A percentile compares a stretch with the other conserved stretches of the same genome.
Evolutionary conservation across 371 early-diverging fungal species (phyloP).

Genomic region (Mucor lusitanicus): DNA sequence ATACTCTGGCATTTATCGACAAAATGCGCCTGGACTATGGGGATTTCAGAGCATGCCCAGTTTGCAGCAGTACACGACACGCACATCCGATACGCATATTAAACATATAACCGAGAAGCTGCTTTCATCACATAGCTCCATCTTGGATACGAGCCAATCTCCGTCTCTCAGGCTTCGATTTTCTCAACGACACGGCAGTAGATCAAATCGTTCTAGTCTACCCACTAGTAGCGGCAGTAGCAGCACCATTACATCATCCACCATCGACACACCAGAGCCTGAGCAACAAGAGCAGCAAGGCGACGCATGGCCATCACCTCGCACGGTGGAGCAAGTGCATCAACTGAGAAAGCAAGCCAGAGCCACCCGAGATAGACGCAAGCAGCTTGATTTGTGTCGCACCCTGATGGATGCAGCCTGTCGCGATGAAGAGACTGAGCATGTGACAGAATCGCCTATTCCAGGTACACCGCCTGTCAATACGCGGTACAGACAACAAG

Average conservation of each 20-base stretch:
- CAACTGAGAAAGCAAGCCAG: slow-evolving; percentile 16
- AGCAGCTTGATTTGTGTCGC: slow-evolving; percentile 21
- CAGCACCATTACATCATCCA: background rate
- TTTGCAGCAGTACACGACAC: background rate
- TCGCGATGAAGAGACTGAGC: background rate
- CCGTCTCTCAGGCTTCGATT: background rate
- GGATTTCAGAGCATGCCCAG: slow-evolving; percentile 9
- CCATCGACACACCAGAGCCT: background rate
- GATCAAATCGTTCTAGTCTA: background rate
- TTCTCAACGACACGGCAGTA: background rate
- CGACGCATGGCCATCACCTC: slow-evolving; percentile 15
- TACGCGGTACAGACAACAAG: slow-evolving; percentile 14
- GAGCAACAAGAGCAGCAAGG: background rate
- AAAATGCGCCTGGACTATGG: slow-evolving; percentile 11
- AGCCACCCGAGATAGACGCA: slow-evolving; percentile 7
- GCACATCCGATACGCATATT: background rate
- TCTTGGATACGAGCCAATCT: background rate
- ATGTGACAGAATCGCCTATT: slow-evolving; percentile 3
- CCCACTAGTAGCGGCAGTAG: background rate
- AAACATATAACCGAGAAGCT: background rate
- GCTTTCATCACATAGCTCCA: background rate
- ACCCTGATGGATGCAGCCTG: slow-evolving; percentile 21
- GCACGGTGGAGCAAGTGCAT: slow-evolving; percentile 9
- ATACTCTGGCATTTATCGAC: slow-evolving; percentile 35
- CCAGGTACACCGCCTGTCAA: slow-evolving; percentile 13